Percentiles rank a stretch among this genome's conserved stretches.
Evolutionary conservation across 2,329 filamentous ascomycete genomes (phyloP).

Genomic region (Talaromyces albobiverticillius): DNA sequence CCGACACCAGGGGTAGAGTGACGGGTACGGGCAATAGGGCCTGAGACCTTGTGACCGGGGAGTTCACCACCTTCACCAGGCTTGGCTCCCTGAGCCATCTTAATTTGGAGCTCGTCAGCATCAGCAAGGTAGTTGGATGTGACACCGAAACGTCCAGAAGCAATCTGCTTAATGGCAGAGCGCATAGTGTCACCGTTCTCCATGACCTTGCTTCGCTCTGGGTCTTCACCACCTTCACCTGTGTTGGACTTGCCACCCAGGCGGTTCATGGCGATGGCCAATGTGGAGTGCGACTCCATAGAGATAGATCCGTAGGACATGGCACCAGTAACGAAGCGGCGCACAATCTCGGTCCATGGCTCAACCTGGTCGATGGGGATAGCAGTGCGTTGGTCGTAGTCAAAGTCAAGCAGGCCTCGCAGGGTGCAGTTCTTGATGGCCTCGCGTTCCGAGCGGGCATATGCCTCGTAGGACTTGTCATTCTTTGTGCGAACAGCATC

Average conservation of each 20-base stretch:
- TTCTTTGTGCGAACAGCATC: conserved; percentile 96
- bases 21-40: conserved; percentile 87
- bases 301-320: conserved; percentile 99
- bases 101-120: conserved; percentile 95
- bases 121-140: conserved; percentile 93
- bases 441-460: conserved; percentile 89
- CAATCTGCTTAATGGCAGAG: conserved; percentile 96
- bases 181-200: conserved; percentile 95
- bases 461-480: conserved; percentile 96
- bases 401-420: conserved; percentile 90
- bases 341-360: conserved; percentile 96
- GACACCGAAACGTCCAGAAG: conserved; percentile 92
- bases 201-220: conserved; percentile 81
- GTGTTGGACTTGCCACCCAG: conserved; percentile 97
- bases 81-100: conserved; percentile 99
- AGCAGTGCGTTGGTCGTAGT: conserved; percentile 79
- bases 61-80: conserved; percentile 96
- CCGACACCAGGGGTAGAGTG: conserved; percentile 96
- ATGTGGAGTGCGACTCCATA: conserved; percentile 95
- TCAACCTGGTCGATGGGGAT: conserved; percentile 96
- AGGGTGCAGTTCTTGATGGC: conserved; percentile 96
- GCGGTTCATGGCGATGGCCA: conserved; percentile 95
- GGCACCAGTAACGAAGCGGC: conserved; percentile 91
- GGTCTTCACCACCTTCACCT: conserved; percentile 93
- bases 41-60: conserved; percentile 93